Base-by-base conservation (phyloP, 768 basidiomycete genomes). In the Floccularia luteovirens region DNA sequence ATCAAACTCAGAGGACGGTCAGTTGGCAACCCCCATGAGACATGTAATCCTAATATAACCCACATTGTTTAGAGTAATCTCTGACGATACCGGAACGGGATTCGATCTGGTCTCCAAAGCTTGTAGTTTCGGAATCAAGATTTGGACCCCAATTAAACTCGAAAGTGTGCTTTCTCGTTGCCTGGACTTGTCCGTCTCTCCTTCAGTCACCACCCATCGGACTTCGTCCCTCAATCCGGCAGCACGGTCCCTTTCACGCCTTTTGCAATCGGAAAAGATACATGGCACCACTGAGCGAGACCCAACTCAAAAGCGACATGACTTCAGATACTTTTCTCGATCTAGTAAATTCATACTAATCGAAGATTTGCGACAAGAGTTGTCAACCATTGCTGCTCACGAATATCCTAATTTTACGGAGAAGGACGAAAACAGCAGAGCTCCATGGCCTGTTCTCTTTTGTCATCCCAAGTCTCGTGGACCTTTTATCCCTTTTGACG, bases 271-370 rank as follows among this genome's bases (percentile, higher is more conserved):
- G 14, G 96, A 98, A 57, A 81, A 80, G 45, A 59, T 88, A 30
- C 79, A 90, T 47, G 96, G 96, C 33, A 85, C 80, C 1, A 82
- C 78, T 13, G 96, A 99, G 64, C 87, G 94, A 33, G 96, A 99
- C 61, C 83, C 90, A 1, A 81, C 76, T 14, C 87, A 92, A 46
- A 88, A 77, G 46, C 79, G 92, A 36, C 82, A 85, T 47, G 91
- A 93, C 58, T 90, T 79, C 54, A 77, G 74, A 42, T 99, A 98
- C 58, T 98, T 98, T 59, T 61, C 75, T 13, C 76, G 79, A 30
- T 70, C 71, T 30, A 77, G 73, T 38, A 81, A 74, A 54, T 97
- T 90, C 56, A 72, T 97, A 32, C 72, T 98, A 31, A 75, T 97
- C n/a, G 93, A 98, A 57, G 94, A 98, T 52, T 73, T 90, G 42